A percentile compares a stretch with the other conserved stretches of the same genome.
These are phyloP conservation scores for Cytospora piceicola DNA, from an alignment of 2,329 filamentous ascomycete genomes.

Conservation along the genomic window DNA sequence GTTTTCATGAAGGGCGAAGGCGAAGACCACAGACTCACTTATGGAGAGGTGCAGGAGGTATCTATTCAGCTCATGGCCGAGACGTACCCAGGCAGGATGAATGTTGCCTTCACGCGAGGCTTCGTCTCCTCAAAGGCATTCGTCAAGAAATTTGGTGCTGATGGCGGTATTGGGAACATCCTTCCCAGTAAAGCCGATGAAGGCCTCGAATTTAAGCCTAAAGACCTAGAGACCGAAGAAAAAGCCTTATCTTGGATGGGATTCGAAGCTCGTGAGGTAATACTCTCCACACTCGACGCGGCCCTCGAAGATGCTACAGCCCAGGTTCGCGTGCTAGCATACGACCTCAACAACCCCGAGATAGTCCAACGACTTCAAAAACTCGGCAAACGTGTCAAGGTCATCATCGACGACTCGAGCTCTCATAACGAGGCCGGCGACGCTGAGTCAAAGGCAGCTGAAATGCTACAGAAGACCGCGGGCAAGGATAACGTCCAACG, in stretches of 20 bases:
- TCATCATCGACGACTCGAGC: slow-evolving; percentile 34
- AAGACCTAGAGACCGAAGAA: slow-evolving; percentile 31
- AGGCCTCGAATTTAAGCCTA: slow-evolving; percentile 33
- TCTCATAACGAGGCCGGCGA: slow-evolving; percentile 25
- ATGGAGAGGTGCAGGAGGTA: slow-evolving; percentile 33
- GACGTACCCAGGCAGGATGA: slow-evolving; percentile 33
- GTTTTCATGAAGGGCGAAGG: slow-evolving; percentile 32
- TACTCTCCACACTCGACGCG: slow-evolving; percentile 31
- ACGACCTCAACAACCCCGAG: slow-evolving; percentile 34
- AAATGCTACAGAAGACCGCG: slow-evolving; percentile 29
- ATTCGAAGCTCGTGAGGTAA: slow-evolving; percentile 32
- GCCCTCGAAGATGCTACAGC: slow-evolving; percentile 33
- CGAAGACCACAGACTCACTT: slow-evolving; percentile 27
- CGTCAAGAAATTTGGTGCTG: slow-evolving; percentile 28
- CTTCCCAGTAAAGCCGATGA: slow-evolving; percentile 32
- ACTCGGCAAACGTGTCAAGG: slow-evolving; percentile 32
- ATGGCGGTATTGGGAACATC: slow-evolving; percentile 32
- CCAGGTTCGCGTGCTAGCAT: slow-evolving; percentile 32
- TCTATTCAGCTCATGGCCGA: slow-evolving; percentile 33
- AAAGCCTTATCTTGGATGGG: slow-evolving; percentile 34
- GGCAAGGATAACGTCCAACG: slow-evolving; percentile 32
- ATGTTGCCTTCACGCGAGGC: slow-evolving; percentile 34
- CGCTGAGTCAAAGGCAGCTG: slow-evolving; percentile 32
- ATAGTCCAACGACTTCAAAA: slow-evolving; percentile 32
- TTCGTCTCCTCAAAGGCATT: slow-evolving; percentile 34